Conservation (phyloP, 768 basidiomycete genomes). For the Candolleomyces efflorescens region DNA sequence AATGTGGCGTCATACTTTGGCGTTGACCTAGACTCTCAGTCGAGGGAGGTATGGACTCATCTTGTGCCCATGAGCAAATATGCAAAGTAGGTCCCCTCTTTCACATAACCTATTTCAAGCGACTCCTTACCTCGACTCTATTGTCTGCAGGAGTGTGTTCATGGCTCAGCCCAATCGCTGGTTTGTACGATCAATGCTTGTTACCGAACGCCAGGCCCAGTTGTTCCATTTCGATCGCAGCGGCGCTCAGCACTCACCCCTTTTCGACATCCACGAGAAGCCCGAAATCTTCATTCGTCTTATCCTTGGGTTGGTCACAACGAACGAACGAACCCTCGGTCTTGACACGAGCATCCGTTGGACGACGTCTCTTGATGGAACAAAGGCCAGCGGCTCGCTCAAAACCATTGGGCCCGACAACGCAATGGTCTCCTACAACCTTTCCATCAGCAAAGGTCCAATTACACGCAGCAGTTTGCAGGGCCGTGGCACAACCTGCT, state of each 20-base stretch:
- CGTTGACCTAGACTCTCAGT: too few species aligned
- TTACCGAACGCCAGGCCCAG: neutral
- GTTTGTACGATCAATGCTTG: neutral
- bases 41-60: too few species aligned
- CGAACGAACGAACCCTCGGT: neutral
- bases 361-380: neutral
- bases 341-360: neutral
- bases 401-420: neutral
- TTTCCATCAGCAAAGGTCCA: neutral
- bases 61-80: too few species aligned
- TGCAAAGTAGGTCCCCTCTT: too few species aligned
- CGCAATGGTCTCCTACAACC: neutral
- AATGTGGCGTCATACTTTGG: too few species aligned
- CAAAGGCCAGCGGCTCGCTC: neutral
- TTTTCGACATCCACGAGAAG: slow-evolving; percentile 2
- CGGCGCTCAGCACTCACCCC: neutral
- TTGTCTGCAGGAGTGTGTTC: neutral
- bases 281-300: neutral
- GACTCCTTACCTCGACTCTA: too few species aligned
- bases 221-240: slow-evolving; percentile 2
- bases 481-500: slow-evolving; percentile 1
- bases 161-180: neutral
- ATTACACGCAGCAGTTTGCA: neutral
- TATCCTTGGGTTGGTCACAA: neutral
- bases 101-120: too few species aligned